Percentiles rank a stretch among this genome's conserved stretches.
phyloP scores from a whole-genome alignment of 208 protist genomes.

The Trichomonas tenax region DNA sequence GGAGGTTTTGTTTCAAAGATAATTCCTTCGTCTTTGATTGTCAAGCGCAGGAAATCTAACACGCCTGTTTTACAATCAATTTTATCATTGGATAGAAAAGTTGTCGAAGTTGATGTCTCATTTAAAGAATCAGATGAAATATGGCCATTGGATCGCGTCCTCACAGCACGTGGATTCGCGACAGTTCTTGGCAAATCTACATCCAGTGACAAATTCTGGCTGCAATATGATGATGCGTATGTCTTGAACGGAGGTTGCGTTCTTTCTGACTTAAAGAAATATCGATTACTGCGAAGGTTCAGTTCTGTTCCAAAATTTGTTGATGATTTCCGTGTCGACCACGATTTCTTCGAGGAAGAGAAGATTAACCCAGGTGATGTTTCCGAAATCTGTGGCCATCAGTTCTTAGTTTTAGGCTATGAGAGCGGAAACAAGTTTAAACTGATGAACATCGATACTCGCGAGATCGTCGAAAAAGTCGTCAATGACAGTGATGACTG shows the following conservation, averaged over 20 bases:
- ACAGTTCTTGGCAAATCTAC: neutral
- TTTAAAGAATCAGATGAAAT: neutral
- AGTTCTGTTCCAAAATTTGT: neutral
- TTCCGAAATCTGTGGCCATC: neutral
- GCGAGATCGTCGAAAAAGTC: neutral
- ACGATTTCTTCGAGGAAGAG: neutral
- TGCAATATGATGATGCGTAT: neutral
- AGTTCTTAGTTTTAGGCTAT: neutral
- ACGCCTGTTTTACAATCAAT: neutral
- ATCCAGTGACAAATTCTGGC: neutral
- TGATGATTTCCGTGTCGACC: neutral
- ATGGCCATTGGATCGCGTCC: neutral
- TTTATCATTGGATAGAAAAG: neutral
- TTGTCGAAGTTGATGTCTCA: neutral
- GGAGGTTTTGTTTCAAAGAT: neutral
- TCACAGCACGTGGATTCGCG: neutral
- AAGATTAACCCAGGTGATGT: neutral
- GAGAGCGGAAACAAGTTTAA: neutral
- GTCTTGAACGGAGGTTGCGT: neutral
- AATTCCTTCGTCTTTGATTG: neutral
- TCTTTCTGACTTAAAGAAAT: neutral
- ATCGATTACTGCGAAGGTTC: neutral
- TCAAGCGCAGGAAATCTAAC: neutral
- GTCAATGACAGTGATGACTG: neutral
- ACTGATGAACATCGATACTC: neutral